A percentile compares a stretch with the other conserved stretches of the same genome.
These are phyloP conservation scores for Dovyalis caffra DNA, from an alignment of 345 rosid species.

Conservation along the genomic window DNA sequence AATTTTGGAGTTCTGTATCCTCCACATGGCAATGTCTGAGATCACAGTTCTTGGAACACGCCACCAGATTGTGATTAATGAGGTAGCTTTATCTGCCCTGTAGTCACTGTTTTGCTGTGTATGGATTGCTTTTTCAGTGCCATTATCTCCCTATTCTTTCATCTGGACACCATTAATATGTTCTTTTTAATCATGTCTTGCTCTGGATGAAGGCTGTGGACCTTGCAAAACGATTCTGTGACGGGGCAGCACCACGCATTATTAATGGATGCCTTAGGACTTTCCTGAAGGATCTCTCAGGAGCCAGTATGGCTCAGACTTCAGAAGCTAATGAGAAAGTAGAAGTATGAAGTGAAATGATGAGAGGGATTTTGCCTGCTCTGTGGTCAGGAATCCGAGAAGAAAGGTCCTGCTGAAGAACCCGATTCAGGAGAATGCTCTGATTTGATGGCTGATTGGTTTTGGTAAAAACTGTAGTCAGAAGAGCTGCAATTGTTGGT, in stretches of 20 bases:
- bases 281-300: conserved; percentile 55
- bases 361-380: neutral
- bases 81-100: conserved; percentile 40
- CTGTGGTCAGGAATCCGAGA: no score
- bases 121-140: neutral
- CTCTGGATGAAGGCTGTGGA: conserved; percentile 70
- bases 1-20: conserved; percentile 86
- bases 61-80: conserved; percentile 92
- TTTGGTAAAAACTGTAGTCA: no score
- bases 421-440: no score
- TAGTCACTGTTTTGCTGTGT: neutral
- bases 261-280: conserved; percentile 95
- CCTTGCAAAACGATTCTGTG: conserved; percentile 95
- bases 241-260: conserved; percentile 87
- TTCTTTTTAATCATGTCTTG: neutral
- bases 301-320: conserved; percentile 5
- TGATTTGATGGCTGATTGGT: no score
- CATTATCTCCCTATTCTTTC: neutral
- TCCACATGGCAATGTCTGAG: conserved; percentile 96
- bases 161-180: neutral
- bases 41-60: conserved; percentile 73
- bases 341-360: neutral
- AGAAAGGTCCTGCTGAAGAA: no score
- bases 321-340: neutral
- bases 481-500: no score